A percentile compares a stretch with the other conserved stretches of the same genome.
Evolutionary conservation across 805 yeast genomes (phyloP).

Genomic region (Blastobotrys muscicola): DNA sequence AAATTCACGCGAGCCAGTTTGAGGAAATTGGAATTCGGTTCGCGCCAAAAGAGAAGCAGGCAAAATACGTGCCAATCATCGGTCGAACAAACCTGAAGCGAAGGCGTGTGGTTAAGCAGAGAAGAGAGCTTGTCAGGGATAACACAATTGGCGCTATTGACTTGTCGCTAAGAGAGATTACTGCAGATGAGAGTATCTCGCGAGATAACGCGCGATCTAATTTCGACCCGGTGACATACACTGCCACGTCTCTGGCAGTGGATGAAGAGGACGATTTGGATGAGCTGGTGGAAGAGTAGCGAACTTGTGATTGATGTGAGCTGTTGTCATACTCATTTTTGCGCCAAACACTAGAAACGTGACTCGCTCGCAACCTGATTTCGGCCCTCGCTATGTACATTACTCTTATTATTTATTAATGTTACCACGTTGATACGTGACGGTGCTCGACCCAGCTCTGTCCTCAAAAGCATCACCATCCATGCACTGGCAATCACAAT

Average conservation of each 20-base stretch:
- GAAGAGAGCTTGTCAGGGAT: constrained; percentile 42
- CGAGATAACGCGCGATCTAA: constrained; percentile 61
- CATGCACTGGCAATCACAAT: constrained; percentile 91
- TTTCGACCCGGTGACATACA: constrained; percentile 73
- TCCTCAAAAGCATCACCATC: constrained; percentile 67
- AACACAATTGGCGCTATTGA: constrained; percentile 54
- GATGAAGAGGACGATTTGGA: constrained; percentile 31
- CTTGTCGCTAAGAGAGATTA: constrained; percentile 60
- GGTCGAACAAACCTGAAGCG: constrained; percentile 77
- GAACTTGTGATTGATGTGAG: background rate
- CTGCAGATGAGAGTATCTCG: constrained; percentile 53
- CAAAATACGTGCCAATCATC: constrained; percentile 66
- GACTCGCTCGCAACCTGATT: too few relatives aligned
- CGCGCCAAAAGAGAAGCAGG: constrained; percentile 42
- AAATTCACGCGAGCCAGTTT: constrained; percentile 34
- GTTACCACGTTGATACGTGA: too few relatives aligned
- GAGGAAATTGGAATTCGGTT: constrained; percentile 66
- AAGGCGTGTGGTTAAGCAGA: constrained; percentile 57
- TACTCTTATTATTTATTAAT: too few relatives aligned
- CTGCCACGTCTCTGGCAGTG: constrained; percentile 48
- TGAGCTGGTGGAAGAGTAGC: constrained; percentile 19
- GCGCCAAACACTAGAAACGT: too few relatives aligned
- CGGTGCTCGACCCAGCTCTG: too few relatives aligned
- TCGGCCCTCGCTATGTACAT: too few relatives aligned
- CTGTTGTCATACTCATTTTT: too few relatives aligned